Base-by-base conservation (phyloP, 345 rosid genomes). In the Populus davidiana region DNA sequence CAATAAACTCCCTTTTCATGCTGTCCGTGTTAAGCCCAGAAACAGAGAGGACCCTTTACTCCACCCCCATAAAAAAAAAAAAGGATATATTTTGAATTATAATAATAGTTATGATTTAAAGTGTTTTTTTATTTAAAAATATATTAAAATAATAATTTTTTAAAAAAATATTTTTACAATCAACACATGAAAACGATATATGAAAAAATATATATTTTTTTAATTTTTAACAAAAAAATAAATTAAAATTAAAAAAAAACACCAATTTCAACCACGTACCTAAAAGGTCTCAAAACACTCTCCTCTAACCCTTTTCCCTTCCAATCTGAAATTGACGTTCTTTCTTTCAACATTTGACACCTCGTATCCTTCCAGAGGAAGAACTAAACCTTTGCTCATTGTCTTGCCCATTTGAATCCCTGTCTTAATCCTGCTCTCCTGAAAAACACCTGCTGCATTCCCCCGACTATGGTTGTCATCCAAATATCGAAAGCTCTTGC, bases 401-500 rank as follows among this genome's bases (percentile, higher is more conserved):
- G 71, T 81, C 70, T 68, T 86, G 1, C 83, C 78, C 65, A 27
- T 79, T 65, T 75, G 81, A n/a, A 21, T 75, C 36, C 74, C 78
- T 67, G 31, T 63, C 75, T 10, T 83, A 12, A 16, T 81, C 59
- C 44, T 83, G 4, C 52, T 82, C 23, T 79, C 61, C 3, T 72
- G 76, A 0, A 18, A 54, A 16, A 31, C 25, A 20, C 50, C 23
- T 29, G 64, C 41, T 21, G 54, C 64, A 70, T 41, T 49, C 44
- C 50, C 85, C 77, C 21, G 79, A 77, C 39, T 69, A 20, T 91
- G 95, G 97, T 2, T 90, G 63, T 73, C 89, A 1, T 20, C 75
- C 44, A 84, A 70, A 76, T 93, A 89, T 67, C 80, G 91, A 77
- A 86, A 69, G 47, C 69, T 89, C 69, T 47, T 92, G 35, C 87